phyloP scores from a whole-genome alignment of 2,329 filamentous ascomycete species.

The Colletotrichum sansevieriae region DNA sequence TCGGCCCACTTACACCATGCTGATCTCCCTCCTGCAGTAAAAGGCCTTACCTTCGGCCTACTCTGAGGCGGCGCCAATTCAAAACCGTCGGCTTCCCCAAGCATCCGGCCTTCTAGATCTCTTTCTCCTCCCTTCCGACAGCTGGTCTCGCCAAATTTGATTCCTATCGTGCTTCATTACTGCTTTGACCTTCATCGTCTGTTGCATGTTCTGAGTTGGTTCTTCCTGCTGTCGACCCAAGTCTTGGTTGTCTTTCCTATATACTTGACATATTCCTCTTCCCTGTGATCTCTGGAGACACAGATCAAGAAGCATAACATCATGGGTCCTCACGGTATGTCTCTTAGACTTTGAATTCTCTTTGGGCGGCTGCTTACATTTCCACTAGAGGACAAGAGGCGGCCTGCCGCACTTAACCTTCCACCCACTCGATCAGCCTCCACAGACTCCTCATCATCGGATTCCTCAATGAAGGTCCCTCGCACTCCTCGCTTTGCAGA shows the following conservation, averaged over 20 bases:
- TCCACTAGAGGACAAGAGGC: conserved; percentile 65
- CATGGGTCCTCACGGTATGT: conserved; percentile 59
- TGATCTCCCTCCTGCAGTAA: conserved; percentile 54
- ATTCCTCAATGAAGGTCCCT: conserved; percentile 73
- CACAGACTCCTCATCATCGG: conserved; percentile 64
- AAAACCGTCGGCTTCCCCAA: conserved; percentile 65
- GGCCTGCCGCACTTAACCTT: conserved; percentile 68
- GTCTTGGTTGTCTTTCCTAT: conserved; percentile 43
- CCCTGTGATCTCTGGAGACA: conserved; percentile 40
- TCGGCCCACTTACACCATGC: conserved; percentile 50
- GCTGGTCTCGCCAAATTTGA: conserved; percentile 67
- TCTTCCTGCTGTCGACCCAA: conserved; percentile 14
- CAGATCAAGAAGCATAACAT: conserved; percentile 39
- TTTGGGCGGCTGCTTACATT: conserved; percentile 45
- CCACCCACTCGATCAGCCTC: conserved; percentile 63
- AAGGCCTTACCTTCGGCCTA: conserved; percentile 24
- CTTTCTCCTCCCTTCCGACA: conserved; percentile 61
- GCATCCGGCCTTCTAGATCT: conserved; percentile 50
- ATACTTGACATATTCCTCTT: conserved; percentile 21
- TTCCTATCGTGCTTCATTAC: conserved; percentile 53
- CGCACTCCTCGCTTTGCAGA: conserved; percentile 85
- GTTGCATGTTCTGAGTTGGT: conserved; percentile 45
- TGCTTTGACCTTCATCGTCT: conserved; percentile 48
- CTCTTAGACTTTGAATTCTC: conserved; percentile 33
- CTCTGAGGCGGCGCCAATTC: conserved; percentile 57